Evolutionary conservation across 2,329 filamentous ascomycete species (phyloP).

Genomic region (Didymella sp.): DNA sequence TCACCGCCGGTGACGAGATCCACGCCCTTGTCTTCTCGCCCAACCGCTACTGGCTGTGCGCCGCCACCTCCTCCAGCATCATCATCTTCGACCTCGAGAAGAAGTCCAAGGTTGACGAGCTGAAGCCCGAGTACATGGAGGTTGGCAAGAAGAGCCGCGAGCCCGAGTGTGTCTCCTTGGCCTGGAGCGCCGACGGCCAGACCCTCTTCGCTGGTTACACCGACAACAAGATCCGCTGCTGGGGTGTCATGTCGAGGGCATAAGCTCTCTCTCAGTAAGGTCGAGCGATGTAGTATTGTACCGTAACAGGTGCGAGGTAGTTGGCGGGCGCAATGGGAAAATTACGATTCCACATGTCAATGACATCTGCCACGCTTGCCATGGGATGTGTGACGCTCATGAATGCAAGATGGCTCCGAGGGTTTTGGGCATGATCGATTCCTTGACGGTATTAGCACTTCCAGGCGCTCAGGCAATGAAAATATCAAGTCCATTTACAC

Average conservation of each 20-base stretch:
- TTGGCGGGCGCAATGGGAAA: conserved; percentile 42
- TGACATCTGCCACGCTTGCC: conserved; percentile 47
- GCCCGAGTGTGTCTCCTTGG: conserved; percentile 96
- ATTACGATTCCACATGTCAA: conserved; percentile 47
- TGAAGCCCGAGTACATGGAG: conserved; percentile 96
- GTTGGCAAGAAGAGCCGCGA: conserved; percentile 99
- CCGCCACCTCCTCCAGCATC: conserved; percentile 95
- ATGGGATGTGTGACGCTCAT: conserved; percentile 48
- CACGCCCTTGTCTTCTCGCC: conserved; percentile 99
- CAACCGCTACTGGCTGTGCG: conserved; percentile 99
- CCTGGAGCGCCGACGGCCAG: conserved; percentile 98
- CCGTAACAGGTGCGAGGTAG: conserved; percentile 33
- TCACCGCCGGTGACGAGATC: conserved; percentile 99
- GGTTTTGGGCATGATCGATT: conserved; percentile 46
- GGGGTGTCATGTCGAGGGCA: conserved; percentile 53
- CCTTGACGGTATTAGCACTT: conserved; percentile 51
- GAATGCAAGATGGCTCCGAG: conserved; percentile 27
- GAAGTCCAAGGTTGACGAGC: conserved; percentile 99
- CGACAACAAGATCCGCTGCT: conserved; percentile 77
- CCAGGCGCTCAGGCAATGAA: conserved; percentile 54
- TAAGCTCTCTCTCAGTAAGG: conserved; percentile 27
- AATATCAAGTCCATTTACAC: conserved; percentile 49
- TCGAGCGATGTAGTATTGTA: conserved; percentile 25
- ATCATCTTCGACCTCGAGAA: conserved; percentile 99
- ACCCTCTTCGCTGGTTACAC: conserved; percentile 99